These are phyloP conservation scores for Leccinum holopus DNA, from an alignment of 1,284 basidiomycete species.

Conservation along the genomic window DNA sequence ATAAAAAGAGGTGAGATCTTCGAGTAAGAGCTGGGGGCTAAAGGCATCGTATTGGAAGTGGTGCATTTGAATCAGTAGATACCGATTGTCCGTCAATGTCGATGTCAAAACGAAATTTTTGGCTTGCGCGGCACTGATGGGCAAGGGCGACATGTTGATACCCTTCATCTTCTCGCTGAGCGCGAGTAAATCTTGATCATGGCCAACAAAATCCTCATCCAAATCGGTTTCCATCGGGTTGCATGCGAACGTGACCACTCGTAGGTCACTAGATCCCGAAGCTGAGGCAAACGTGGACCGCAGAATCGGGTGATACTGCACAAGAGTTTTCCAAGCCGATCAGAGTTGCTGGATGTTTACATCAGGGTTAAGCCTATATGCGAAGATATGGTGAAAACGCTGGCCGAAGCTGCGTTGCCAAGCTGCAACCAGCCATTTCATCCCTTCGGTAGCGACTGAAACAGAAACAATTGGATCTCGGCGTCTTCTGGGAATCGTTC, in stretches of 20 bases:
- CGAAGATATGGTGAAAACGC: slow-evolving; percentile 48
- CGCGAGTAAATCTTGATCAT: slow-evolving; percentile 18
- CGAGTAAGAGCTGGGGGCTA: slow-evolving; percentile 45
- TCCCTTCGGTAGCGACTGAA: slow-evolving; percentile 15
- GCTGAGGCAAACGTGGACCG: slow-evolving; percentile 44
- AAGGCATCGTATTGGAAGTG: slow-evolving; percentile 55
- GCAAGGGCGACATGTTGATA: slow-evolving; percentile 38
- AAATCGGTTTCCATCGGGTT: slow-evolving; percentile 17
- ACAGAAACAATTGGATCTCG: slow-evolving; percentile 13
- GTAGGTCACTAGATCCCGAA: slow-evolving; percentile 31
- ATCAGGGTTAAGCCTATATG: slow-evolving; percentile 36
- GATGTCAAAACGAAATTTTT: slow-evolving; percentile 37
- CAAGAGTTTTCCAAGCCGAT: slow-evolving; percentile 40
- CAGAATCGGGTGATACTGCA: slow-evolving; percentile 41
- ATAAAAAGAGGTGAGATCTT: slow-evolving; percentile 43
- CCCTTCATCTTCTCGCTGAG: slow-evolving; percentile 36
- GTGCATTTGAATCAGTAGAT: slow-evolving; percentile 46
- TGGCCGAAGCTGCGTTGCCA: slow-evolving; percentile 45
- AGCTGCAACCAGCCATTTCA: slow-evolving; percentile 41
- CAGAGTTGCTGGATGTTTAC: slow-evolving; percentile 34
- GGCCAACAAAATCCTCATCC: slow-evolving; percentile 22
- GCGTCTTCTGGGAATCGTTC: slow-evolving; percentile 13
- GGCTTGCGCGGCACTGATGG: slow-evolving; percentile 35
- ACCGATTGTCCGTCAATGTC: slow-evolving; percentile 22
- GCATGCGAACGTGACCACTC: slow-evolving; percentile 40